Conservation (phyloP, 2,329 filamentous ascomycete genomes). For the Cephalotrichum gorgonifer region DNA sequence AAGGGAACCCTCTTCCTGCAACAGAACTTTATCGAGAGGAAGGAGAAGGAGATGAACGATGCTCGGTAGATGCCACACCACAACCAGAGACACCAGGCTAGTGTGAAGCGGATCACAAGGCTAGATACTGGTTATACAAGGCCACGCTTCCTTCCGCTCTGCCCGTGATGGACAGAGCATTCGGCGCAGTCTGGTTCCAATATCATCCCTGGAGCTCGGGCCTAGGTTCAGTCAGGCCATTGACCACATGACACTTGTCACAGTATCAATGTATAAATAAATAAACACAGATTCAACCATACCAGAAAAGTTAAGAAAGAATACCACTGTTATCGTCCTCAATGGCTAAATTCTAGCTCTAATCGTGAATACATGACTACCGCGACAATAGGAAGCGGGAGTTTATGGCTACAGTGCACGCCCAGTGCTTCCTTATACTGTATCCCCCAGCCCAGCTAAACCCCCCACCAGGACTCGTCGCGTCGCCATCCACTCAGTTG, state of each 20-base stretch:
- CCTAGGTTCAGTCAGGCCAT: neutral
- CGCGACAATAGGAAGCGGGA: no score
- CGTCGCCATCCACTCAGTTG: no score
- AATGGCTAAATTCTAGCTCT: no score
- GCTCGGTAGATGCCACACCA: slow-evolving; percentile 1
- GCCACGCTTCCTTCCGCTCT: neutral
- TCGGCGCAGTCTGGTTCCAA: neutral
- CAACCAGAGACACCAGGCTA: neutral
- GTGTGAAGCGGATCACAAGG: neutral
- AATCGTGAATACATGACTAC: no score
- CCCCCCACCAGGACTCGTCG: no score
- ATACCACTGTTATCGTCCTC: neutral
- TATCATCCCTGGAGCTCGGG: neutral
- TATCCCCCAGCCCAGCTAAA: no score
- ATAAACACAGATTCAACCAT: neutral
- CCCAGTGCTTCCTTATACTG: no score
- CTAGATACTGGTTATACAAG: neutral
- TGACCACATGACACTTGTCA: neutral
- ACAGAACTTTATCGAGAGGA: slow-evolving; percentile 60
- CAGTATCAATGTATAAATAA: neutral
- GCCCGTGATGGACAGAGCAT: neutral
- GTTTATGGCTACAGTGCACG: no score
- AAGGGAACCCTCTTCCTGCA: slow-evolving; percentile 72
- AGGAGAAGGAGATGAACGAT: slow-evolving; percentile 16
- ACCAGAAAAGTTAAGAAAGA: neutral